Percentiles rank a stretch among this genome's conserved stretches.
These are phyloP conservation scores for Podaxis pistillaris DNA, from an alignment of 768 basidiomycete genomes.

Conservation along the genomic window DNA sequence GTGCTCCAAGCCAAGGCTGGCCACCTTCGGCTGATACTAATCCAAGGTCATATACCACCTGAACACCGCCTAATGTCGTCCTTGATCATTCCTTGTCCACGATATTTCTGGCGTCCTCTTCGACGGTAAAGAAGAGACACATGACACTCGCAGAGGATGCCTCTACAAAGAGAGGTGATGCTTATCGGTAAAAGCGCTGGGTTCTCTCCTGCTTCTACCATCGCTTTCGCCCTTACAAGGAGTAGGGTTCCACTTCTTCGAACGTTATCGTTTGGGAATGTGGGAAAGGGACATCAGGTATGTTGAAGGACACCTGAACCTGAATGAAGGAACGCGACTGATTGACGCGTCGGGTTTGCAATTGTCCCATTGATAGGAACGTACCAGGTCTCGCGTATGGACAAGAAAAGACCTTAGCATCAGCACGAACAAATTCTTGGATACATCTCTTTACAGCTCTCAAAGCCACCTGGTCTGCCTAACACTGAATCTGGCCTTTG, in stretches of 20 bases:
- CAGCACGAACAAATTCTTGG: too few species aligned
- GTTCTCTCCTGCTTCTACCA: background rate
- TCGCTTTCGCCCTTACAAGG: background rate
- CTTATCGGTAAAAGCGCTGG: slow-evolving; percentile 8
- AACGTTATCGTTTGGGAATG: slow-evolving; percentile 10
- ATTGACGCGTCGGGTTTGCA: too few species aligned
- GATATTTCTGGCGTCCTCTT: slow-evolving; percentile 10
- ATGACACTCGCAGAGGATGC: slow-evolving; percentile 7
- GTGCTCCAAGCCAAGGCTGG: slow-evolving; percentile 10
- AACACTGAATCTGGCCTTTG: too few species aligned
- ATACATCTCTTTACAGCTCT: too few species aligned
- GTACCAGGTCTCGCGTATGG: too few species aligned
- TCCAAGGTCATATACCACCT: slow-evolving; percentile 2
- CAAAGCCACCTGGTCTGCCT: too few species aligned
- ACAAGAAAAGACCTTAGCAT: too few species aligned
- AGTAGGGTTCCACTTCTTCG: background rate
- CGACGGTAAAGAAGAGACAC: background rate
- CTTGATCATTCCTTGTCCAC: slow-evolving; percentile 11
- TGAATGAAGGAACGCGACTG: too few species aligned
- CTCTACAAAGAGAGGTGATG: slow-evolving; percentile 1
- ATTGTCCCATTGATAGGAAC: too few species aligned
- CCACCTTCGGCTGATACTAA: slow-evolving; percentile 6
- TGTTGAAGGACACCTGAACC: background rate
- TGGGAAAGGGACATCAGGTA: slow-evolving; percentile 1
- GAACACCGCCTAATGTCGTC: background rate